Base-by-base conservation (phyloP, 2,329 filamentous ascomycete genomes). In the Aulographum hederae region DNA sequence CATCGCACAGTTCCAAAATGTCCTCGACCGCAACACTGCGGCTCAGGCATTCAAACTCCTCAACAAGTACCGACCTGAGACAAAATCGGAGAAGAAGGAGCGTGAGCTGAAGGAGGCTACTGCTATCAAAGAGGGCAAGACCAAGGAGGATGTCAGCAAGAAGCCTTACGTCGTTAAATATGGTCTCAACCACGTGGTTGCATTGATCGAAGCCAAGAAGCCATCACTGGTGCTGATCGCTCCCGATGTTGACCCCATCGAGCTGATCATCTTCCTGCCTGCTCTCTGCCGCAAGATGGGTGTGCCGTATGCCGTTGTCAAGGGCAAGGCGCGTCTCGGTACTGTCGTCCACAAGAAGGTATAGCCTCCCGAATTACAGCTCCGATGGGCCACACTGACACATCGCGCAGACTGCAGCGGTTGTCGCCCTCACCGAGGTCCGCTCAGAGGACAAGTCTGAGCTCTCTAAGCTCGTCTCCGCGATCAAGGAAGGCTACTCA, bases 201-300 rank as follows among this genome's bases (percentile, higher is more conserved):
- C 51, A 34, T 51, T 56, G 32, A 48, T 56, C 35, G 52, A 56
- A 77, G 94, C 94, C 74, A 98, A 98, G 82, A 98, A 98, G 78
- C 86, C 89, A 45, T 76, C 81, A 41, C 74, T 98, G 44, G 91
- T 98, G 56, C 76, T 98, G 50, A 98, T 98, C 59, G 81, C 89
- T 61, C 93, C 98, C 69, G 89, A 98, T 58, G 91, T 98, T 51
- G 89, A 98, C 72, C 89, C 89, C 52, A 98, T 98, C 57, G 89
- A 98, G 74, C 68, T 98, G 51, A 91, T 98, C 54, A 82, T 98
- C 64, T 98, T 93, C 79, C 75, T 98, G 43, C 89, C 89, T 47
- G 85, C 89, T 53, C 80, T 98, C 48, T 98, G 89, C 81, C 80
- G 86, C 65, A 98, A 98, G 81, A 98, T 98, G 86, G 91, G 91